Conservation (phyloP, 148 eudicot species). For the Talinum fruticosum region DNA sequence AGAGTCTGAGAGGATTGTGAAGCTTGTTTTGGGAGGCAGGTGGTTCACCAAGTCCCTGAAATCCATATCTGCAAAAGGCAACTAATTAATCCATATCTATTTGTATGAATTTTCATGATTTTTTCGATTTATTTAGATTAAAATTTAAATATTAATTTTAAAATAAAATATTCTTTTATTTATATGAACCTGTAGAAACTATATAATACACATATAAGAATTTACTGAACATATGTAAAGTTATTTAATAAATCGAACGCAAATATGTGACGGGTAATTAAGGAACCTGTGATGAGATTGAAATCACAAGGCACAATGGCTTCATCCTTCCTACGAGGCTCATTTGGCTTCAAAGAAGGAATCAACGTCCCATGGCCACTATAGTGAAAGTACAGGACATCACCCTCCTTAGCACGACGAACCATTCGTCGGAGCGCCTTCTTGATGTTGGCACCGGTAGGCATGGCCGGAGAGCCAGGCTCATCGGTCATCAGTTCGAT, state of each 20-base stretch:
- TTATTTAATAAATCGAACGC: too few relatives aligned
- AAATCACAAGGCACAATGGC: conserved; percentile 67
- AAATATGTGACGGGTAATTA: background rate
- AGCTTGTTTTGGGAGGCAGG: conserved; percentile 58
- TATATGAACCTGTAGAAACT: too few relatives aligned
- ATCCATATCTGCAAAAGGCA: conserved; percentile 55
- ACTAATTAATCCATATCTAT: too few relatives aligned
- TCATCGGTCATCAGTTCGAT: conserved; percentile 49
- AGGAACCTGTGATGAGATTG: conserved; percentile 60
- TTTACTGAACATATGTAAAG: too few relatives aligned
- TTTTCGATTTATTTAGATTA: too few relatives aligned
- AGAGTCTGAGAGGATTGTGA: conserved; percentile 87
- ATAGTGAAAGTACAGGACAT: conserved; percentile 55
- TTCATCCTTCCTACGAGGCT: conserved; percentile 44
- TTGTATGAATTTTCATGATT: too few relatives aligned
- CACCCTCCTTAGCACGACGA: conserved; percentile 44
- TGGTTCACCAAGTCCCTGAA: conserved; percentile 68
- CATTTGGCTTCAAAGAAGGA: conserved; percentile 30
- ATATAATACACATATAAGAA: too few relatives aligned
- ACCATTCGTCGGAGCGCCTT: conserved; percentile 46
- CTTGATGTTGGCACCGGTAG: conserved; percentile 63
- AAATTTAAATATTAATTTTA: too few relatives aligned
- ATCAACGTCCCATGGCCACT: conserved; percentile 67
- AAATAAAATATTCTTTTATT: too few relatives aligned
- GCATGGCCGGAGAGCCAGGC: conserved; percentile 30